These are phyloP conservation scores for Entrophospora sp. DNA, from an alignment of 192 early-diverging fungal genomes.

Conservation along the genomic window DNA sequence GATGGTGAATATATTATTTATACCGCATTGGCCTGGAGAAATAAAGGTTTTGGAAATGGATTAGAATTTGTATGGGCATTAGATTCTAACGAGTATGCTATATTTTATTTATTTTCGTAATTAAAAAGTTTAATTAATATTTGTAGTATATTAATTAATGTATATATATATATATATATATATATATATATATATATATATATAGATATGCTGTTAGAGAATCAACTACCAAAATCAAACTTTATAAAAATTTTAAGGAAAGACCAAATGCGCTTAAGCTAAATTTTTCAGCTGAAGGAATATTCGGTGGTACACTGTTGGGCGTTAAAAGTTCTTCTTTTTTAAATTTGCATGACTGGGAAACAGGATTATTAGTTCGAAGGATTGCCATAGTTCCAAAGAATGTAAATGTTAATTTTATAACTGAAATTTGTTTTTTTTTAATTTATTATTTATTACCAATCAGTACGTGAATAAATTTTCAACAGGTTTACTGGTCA, in stretches of 20 bases:
- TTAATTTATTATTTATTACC: neutral
- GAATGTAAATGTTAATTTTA: slow-evolving; percentile 37
- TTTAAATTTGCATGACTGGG: slow-evolving; percentile 98
- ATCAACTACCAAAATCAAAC: slow-evolving; percentile 75
- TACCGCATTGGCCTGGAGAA: slow-evolving; percentile 98
- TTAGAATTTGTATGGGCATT: slow-evolving; percentile 96
- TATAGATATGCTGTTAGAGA: slow-evolving; percentile 86
- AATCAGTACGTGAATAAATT: too few species aligned
- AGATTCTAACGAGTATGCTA: slow-evolving; percentile 82
- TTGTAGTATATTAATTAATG: neutral
- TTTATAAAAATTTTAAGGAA: slow-evolving; percentile 97
- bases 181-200: neutral
- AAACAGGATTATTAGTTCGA: slow-evolving; percentile 80
- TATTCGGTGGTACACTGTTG: slow-evolving; percentile 88
- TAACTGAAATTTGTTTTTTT: neutral
- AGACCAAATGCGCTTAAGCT: slow-evolving; percentile 60
- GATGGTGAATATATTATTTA: slow-evolving; percentile 99
- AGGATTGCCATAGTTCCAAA: slow-evolving; percentile 88
- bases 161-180: neutral
- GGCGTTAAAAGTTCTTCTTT: slow-evolving; percentile 77
- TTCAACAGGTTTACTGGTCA: slow-evolving; percentile 79
- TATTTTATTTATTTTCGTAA: neutral
- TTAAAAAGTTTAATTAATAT: neutral
- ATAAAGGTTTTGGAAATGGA: slow-evolving; percentile 95
- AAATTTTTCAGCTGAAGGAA: slow-evolving; percentile 83